Evolutionary conservation across 2,329 filamentous ascomycete genomes (phyloP).

Genomic region (Calonectria honghensis): DNA sequence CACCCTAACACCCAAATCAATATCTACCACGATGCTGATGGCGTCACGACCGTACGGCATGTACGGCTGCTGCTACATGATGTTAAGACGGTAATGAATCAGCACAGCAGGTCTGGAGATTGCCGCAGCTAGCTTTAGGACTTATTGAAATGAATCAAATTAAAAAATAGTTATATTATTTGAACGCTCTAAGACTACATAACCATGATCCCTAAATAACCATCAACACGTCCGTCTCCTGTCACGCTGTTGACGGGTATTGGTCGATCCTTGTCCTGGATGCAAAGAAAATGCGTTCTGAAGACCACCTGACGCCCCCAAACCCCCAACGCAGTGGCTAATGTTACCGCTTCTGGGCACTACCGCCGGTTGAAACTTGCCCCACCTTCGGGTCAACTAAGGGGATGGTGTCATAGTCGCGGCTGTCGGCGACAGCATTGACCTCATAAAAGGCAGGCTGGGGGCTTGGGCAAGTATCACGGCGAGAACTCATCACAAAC

Average conservation of each 20-base stretch:
- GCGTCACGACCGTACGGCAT: no score
- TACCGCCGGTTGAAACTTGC: background rate
- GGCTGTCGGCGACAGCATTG: slow-evolving; percentile 16
- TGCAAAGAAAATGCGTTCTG: background rate
- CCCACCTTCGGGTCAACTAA: slow-evolving; percentile 17
- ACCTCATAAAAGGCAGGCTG: background rate
- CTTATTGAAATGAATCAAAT: no score
- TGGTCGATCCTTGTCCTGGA: background rate
- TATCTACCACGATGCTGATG: no score
- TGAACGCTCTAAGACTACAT: no score
- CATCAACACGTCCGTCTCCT: background rate
- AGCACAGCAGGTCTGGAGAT: no score
- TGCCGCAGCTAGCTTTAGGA: no score
- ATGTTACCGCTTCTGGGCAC: slow-evolving; percentile 8
- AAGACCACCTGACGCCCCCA: background rate
- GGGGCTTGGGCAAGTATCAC: no score
- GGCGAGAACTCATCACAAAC: background rate
- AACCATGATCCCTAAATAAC: no score
- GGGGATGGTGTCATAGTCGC: slow-evolving; percentile 13
- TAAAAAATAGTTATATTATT: no score
- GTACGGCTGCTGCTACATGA: no score
- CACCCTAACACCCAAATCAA: no score
- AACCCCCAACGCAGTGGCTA: background rate
- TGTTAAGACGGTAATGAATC: no score
- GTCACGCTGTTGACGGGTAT: background rate